Evolutionary conservation across 2,329 filamentous ascomycete genomes (phyloP).

Genomic region (Septoria petroselini): DNA sequence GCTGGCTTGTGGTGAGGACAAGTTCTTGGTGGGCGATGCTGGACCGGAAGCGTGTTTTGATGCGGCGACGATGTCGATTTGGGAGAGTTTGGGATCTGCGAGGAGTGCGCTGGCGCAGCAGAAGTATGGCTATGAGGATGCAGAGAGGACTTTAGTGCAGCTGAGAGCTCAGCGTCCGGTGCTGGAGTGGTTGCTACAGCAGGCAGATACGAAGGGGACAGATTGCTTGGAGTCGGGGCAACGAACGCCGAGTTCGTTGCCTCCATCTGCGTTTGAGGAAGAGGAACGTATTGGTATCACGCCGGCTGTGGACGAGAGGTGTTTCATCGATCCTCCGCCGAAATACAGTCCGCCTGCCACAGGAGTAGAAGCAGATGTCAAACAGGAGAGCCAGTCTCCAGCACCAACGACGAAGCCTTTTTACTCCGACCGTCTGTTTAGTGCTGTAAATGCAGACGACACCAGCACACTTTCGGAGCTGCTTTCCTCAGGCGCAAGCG

Average conservation of each 20-base stretch:
- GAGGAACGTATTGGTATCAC: constrained; percentile 26
- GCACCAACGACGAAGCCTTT: constrained; percentile 13
- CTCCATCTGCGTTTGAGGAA: constrained; percentile 4
- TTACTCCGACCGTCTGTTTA: constrained; percentile 26
- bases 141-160: constrained; percentile 20
- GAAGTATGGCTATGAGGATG: neutral
- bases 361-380: constrained; percentile 22
- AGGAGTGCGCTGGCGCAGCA: neutral
- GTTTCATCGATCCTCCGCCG: constrained; percentile 34
- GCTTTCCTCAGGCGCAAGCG: constrained; percentile 20
- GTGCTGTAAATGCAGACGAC: constrained; percentile 29
- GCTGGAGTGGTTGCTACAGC: constrained; percentile 24
- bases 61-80: constrained; percentile 13
- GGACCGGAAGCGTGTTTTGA: constrained; percentile 17
- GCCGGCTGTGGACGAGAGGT: constrained; percentile 24
- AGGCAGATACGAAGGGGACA: neutral
- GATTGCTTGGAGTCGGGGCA: neutral
- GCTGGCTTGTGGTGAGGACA: neutral
- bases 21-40: neutral
- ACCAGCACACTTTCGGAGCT: constrained; percentile 21
- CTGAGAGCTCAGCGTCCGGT: constrained; percentile 25
- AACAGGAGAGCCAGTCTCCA: constrained; percentile 7
- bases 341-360: constrained; percentile 29
- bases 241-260: neutral
- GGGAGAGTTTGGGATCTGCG: constrained; percentile 7